Evolutionary conservation across 306 rosid species (phyloP), one percentile per base, ranked within the genome.

Genomic region (Fagus sylvatica): DNA sequence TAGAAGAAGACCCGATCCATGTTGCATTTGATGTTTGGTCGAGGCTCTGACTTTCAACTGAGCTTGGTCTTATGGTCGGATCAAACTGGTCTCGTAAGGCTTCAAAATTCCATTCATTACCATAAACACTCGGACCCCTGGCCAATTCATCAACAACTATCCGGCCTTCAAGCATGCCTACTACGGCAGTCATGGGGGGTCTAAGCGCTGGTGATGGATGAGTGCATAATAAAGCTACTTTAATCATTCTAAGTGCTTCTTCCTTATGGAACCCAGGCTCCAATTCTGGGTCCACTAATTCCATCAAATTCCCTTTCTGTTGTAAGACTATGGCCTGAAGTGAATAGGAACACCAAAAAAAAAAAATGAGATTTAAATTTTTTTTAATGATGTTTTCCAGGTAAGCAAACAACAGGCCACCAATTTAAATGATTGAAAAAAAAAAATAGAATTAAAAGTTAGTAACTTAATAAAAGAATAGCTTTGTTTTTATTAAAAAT

Each of bases 131-230:
- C 5, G 78, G 55, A 11, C 87, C 83, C 2, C 66, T 60, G 57
- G 36, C 71, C 66, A 67, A 53, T 61, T 89, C 87, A 12, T 84
- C 84, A 79, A 89, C 86, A 46, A n/a, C 43, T 2, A 34, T 68
- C 76, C 76, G 66, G 49, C 88, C 91, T 82, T 87, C 88, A 9
- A 91, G 93, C 93, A 91, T 91, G 81, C 82, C 84, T 66, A 85
- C 88, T 73, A 84, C 96, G 71, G 81, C 84, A 22, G 96, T 89
- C 90, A 91, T 91, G 15, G 78, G 43, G 36, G 94, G 94, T 68
- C 94, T 79, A 30, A 78, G 71, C 5, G 90, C 86, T 0, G 93
- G 88, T 0, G 91, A 82, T 17, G 73, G 40, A 69, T 84, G 68
- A 0, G 90, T 80, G 81, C 97, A 89, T 11, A 85, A 55, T 3